Percentiles rank a stretch among this genome's conserved stretches.
phyloP scores from a whole-genome alignment of 768 basidiomycete genomes.

The Boletus rubescentipes region DNA sequence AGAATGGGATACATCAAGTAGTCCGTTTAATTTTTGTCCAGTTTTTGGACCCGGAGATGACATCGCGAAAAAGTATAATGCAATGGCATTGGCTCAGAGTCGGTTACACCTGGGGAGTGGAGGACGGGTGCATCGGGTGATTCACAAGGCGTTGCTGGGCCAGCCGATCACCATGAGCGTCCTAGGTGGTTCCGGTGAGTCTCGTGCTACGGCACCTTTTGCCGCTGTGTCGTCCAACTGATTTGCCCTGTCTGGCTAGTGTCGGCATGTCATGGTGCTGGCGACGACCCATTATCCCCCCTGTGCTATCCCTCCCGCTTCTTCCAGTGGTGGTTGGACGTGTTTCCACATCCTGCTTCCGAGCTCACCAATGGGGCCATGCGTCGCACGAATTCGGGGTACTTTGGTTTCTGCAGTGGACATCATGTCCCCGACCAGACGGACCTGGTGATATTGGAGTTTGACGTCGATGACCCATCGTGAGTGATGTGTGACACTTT shows the following conservation, averaged over 20 bases:
- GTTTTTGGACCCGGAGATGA: slow-evolving; percentile 80
- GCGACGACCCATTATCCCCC: slow-evolving; percentile 83
- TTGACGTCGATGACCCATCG: slow-evolving; percentile 89
- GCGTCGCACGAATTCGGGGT: slow-evolving; percentile 86
- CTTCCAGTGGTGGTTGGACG: slow-evolving; percentile 95
- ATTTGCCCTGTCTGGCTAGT: slow-evolving; percentile 45
- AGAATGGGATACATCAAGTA: slow-evolving; percentile 34
- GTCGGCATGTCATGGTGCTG: slow-evolving; percentile 91
- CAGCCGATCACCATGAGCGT: slow-evolving; percentile 88
- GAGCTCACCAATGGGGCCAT: slow-evolving; percentile 98
- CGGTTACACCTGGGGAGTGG: slow-evolving; percentile 79
- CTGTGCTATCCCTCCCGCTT: slow-evolving; percentile 91
- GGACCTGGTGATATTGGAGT: slow-evolving; percentile 93
- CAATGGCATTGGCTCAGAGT: slow-evolving; percentile 68
- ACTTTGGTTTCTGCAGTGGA: slow-evolving; percentile 91
- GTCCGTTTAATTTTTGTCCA: slow-evolving; percentile 92
- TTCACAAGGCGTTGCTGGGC: slow-evolving; percentile 81
- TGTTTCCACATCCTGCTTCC: slow-evolving; percentile 98
- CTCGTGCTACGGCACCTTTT: background rate
- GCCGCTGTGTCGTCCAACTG: background rate
- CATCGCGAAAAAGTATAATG: slow-evolving; percentile 77
- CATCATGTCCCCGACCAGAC: slow-evolving; percentile 94
- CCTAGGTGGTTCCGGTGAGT: slow-evolving; percentile 82
- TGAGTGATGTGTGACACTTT: slow-evolving; percentile 40
- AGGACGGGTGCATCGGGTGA: slow-evolving; percentile 75